Base-by-base conservation (phyloP, 805 yeast genomes). In the Kodamaea fukazawae region DNA sequence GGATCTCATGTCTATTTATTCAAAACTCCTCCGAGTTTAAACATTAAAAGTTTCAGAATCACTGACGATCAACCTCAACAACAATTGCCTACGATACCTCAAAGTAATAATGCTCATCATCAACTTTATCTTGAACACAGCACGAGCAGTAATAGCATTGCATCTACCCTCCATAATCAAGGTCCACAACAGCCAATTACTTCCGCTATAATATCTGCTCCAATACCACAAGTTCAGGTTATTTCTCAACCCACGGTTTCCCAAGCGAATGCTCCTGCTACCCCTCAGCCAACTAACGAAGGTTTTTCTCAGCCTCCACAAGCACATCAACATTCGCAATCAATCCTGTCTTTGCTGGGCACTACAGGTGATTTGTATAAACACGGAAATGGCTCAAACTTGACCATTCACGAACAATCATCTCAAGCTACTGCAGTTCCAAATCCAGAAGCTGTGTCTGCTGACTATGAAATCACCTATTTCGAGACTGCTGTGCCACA, bases 1-100 rank as follows among this genome's bases (percentile, higher is more conserved):
- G 96, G 96, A 13, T 77, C 89, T 2, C 67, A 70, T 31, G 61
- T 89, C 38, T 68, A 71, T 39, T 58, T 89, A 12, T 85, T 76
- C 65, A 83, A 78, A 56, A 72, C 79, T 27, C 81, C 74, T 2
- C 59, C 65, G 17, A 78, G 67, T 18, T 41, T 78, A 18, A 72
- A 71, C 43, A 57, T 62, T 31, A 61, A 55, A 37, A 55, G 54
- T 32, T 68, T 72, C 45, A 42, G 32, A 13, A 32, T 38, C 9
- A 16, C 23, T 12, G 37, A 54, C 3, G 54, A 47, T 7, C 43
- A 40, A 3, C 11, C 29, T 11, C 40, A 35, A 20, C 43, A 42
- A 8, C 32, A 22, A 16, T 18, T 32, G 14, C 14, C 36, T 5
- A 22, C 27, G 18, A 14, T 26, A 18, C 28, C 36, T 11, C 30